Conservation (phyloP, 179 eudicot genomes). For the Beta macrorhiza region DNA sequence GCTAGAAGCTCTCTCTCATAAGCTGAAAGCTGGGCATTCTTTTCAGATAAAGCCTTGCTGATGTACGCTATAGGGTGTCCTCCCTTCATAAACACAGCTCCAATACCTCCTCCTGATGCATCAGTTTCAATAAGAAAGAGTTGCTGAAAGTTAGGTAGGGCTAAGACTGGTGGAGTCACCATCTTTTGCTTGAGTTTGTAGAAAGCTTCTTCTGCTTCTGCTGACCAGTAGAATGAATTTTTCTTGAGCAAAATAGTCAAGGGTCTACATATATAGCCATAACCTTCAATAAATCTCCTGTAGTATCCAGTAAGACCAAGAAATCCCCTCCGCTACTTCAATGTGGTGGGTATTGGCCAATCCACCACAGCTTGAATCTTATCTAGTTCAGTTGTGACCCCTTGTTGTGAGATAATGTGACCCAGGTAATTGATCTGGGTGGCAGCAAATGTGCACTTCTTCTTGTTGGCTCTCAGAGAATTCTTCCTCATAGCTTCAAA, state of each 20-base stretch:
- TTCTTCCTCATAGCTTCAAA: neutral
- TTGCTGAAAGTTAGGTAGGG: neutral
- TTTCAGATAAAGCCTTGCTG: neutral
- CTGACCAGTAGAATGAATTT: neutral
- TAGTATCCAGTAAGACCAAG: neutral
- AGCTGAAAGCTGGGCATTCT: neutral
- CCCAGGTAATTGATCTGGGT: neutral
- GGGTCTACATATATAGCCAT: neutral
- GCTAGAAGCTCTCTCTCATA: neutral
- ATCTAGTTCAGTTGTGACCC: neutral
- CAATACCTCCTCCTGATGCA: no score
- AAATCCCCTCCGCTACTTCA: neutral
- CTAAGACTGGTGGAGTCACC: no score
- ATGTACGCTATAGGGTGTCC: neutral
- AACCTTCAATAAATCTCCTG: neutral
- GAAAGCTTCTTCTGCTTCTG: no score
- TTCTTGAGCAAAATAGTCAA: neutral
- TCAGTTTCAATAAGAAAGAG: neutral
- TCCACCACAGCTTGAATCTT: neutral
- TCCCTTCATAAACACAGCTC: neutral
- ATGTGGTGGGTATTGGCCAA: neutral
- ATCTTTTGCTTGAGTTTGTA: no score
- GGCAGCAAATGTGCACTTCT: neutral
- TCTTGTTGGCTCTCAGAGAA: neutral
- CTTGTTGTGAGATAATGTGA: neutral